A percentile compares a stretch with the other conserved stretches of the same genome.
Conservation (phyloP, 345 rosid genomes). For the Kernera saxatilis region DNA sequence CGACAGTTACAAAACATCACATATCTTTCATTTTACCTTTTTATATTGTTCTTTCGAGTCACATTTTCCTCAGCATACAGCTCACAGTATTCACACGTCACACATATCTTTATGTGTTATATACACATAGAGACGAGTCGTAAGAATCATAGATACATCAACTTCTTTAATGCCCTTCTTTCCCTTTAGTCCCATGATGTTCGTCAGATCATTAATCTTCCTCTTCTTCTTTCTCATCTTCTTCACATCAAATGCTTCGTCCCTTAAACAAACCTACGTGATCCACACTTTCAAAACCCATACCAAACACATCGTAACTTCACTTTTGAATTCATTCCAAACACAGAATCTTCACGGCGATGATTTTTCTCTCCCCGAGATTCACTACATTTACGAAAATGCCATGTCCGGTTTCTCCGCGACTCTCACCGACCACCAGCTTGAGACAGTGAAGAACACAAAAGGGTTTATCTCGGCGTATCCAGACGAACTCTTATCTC, state of each 20-base stretch:
- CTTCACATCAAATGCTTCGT: constrained; percentile 30
- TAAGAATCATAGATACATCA: constrained; percentile 13
- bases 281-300: constrained; percentile 53
- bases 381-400: constrained; percentile 51
- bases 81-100: constrained; percentile 31
- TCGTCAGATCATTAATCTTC: constrained; percentile 19
- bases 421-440: constrained; percentile 47
- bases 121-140: not conserved
- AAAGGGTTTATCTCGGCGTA: constrained; percentile 54
- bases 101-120: constrained; percentile 9
- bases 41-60: constrained; percentile 1
- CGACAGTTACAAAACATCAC: constrained; percentile 32
- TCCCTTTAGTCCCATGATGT: constrained; percentile 27
- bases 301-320: constrained; percentile 28
- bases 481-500: constrained; percentile 51
- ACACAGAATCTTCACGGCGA: constrained; percentile 20
- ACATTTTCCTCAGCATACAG: constrained; percentile 32
- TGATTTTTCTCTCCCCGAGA: constrained; percentile 31
- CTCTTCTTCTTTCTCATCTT: constrained; percentile 12
- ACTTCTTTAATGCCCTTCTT: constrained; percentile 11
- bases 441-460: constrained; percentile 38
- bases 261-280: constrained; percentile 44
- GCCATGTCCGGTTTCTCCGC: constrained; percentile 67
- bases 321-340: constrained; percentile 28
- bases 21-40: not conserved